Percentiles rank a stretch among this genome's conserved stretches.
phyloP scores from a whole-genome alignment of 2,329 filamentous ascomycete species.

The Tolypocladium endophyticum region DNA sequence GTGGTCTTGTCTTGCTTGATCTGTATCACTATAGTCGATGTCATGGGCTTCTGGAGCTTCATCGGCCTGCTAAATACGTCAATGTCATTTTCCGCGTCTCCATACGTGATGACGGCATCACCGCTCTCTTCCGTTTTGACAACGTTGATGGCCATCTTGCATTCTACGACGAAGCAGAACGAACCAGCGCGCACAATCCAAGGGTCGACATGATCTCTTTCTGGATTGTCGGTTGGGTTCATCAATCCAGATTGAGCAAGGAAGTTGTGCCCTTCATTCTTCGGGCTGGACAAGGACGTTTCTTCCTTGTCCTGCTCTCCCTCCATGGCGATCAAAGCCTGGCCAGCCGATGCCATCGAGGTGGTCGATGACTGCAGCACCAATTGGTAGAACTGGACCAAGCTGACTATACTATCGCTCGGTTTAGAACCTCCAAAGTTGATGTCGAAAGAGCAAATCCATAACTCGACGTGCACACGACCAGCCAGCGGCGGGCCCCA shows the following conservation, averaged over 20 bases:
- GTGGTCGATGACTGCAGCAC: background rate
- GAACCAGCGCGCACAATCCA: conserved; percentile 1
- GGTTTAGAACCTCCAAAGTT: conserved; percentile 6
- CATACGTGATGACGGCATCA: background rate
- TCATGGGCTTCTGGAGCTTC: background rate
- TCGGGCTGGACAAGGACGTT: background rate
- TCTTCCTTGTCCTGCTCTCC: background rate
- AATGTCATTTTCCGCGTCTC: background rate
- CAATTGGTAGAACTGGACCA: background rate
- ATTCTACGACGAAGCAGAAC: conserved; percentile 1
- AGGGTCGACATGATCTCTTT: background rate
- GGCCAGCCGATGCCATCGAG: background rate
- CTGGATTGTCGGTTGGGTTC: background rate
- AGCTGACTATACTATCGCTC: background rate
- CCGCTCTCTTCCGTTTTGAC: background rate
- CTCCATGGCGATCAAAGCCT: background rate
- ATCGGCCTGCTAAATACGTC: background rate
- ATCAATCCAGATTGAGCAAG: background rate
- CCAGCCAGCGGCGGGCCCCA: conserved; percentile 12
- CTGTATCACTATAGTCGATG: background rate
- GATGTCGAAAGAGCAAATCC: conserved; percentile 14
- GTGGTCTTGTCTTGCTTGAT: background rate
- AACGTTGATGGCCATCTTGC: conserved; percentile 3
- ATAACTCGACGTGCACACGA: conserved; percentile 14
- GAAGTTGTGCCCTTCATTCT: background rate